Conservation (phyloP, 2,329 filamentous ascomycete genomes). For the Calonectria fujianensis region DNA sequence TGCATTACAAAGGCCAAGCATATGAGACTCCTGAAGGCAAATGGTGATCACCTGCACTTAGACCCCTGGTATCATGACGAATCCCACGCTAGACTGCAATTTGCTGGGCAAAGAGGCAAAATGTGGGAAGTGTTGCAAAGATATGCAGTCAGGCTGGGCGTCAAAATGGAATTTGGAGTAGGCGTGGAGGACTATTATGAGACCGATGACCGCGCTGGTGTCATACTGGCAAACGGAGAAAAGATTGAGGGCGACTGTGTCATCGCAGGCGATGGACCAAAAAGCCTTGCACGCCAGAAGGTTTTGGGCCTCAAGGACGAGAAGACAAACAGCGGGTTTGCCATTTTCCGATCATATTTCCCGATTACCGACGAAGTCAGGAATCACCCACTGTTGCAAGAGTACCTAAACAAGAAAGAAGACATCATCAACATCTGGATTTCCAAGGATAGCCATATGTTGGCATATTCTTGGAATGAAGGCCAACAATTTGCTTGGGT, state of each 20-base stretch:
- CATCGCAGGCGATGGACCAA: slow-evolving; percentile 12
- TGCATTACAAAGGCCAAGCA: slow-evolving; percentile 18
- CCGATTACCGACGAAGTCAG: not conserved
- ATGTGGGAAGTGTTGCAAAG: slow-evolving; percentile 1
- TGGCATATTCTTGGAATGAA: slow-evolving; percentile 14
- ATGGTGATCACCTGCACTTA: not conserved
- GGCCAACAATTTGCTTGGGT: slow-evolving; percentile 12
- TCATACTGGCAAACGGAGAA: not conserved
- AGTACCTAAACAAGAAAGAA: not conserved
- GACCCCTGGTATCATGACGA: slow-evolving; percentile 17
- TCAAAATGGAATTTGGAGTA: slow-evolving; percentile 1
- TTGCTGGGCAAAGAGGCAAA: slow-evolving; percentile 11
- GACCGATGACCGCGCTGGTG: not conserved
- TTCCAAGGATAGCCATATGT: not conserved
- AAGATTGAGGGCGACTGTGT: not conserved
- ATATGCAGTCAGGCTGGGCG: not conserved
- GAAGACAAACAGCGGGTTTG: slow-evolving; percentile 18
- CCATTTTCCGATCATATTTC: slow-evolving; percentile 18
- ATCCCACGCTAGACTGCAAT: slow-evolving; percentile 1
- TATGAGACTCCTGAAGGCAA: slow-evolving; percentile 10
- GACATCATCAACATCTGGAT: slow-evolving; percentile 21
- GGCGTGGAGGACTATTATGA: slow-evolving; percentile 16
- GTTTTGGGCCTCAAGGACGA: slow-evolving; percentile 8
- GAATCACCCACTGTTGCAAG: slow-evolving; percentile 1
- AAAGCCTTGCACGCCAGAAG: not conserved